Percentiles rank a stretch among this genome's conserved stretches.
Conservation (phyloP, 2,329 filamentous ascomycete genomes). For the Tolypocladium endophyticum region DNA sequence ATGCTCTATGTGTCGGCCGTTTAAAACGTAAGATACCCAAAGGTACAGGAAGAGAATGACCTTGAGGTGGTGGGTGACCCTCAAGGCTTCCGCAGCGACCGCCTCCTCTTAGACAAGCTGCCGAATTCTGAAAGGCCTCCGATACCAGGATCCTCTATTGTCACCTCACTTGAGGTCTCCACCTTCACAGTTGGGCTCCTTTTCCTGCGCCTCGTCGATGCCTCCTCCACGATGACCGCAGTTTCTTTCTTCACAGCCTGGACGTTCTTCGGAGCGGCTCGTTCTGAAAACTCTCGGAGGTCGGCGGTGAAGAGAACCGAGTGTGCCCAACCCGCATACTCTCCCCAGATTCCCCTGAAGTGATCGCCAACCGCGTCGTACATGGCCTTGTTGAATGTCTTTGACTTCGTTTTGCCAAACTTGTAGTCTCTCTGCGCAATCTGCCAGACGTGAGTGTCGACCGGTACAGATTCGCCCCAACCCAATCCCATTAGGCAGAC, state of each 20-base stretch:
- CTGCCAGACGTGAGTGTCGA: constrained; percentile 98
- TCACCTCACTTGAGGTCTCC: constrained; percentile 7
- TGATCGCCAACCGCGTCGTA: constrained; percentile 87
- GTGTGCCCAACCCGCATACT: constrained; percentile 94
- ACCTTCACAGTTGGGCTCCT: constrained; percentile 11
- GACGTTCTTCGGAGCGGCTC: constrained; percentile 19
- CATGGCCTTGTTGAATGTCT: constrained; percentile 76
- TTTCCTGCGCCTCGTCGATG: constrained; percentile 18
- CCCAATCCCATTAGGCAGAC: constrained; percentile 93
- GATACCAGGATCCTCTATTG: constrained; percentile 11
- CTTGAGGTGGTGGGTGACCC: background rate
- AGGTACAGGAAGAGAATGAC: background rate
- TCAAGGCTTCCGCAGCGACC: constrained; percentile 8
- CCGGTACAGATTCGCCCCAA: constrained; percentile 90
- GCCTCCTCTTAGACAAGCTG: constrained; percentile 17
- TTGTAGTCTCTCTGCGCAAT: constrained; percentile 94
- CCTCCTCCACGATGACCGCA: constrained; percentile 7
- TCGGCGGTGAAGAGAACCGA: constrained; percentile 95
- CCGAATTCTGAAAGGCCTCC: constrained; percentile 10
- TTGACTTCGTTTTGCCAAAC: constrained; percentile 75
- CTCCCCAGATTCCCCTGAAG: constrained; percentile 82
- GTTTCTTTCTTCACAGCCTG: background rate
- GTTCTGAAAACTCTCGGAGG: constrained; percentile 70
- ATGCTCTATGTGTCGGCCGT: background rate
- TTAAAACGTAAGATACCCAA: background rate